Evolutionary conservation across 2,329 filamentous ascomycete species (phyloP), one percentile per base, ranked within the genome.

Genomic region (Verticillium tricorpus): DNA sequence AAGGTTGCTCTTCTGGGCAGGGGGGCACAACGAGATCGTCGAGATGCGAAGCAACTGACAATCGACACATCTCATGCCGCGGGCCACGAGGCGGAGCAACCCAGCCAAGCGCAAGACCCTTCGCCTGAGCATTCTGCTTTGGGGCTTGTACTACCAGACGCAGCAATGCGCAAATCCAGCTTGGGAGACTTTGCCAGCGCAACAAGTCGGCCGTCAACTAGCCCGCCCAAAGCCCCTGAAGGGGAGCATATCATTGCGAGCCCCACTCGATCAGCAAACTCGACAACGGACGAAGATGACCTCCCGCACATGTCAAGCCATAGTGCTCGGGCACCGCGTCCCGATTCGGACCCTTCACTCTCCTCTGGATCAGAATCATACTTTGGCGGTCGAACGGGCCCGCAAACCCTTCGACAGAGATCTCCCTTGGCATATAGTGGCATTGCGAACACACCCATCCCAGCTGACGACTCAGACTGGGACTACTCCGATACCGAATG

Each of bases 401-500:
- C 78, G 61, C 76, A 80, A 60, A 32, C 58, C 14, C 40, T 35
- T 12, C 75, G 80, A 63, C 75, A 82, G 63, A 74, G 81, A 69
- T 80, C 80, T 0, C 86, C 86, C 0, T 70, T 89, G 5, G 86
- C 85, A 0, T 80, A 86, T 15, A 80, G 78, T 12, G 82, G 82
- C 1, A 72, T 85, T 4, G 76, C 84, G 2, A 77, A 79, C 3
- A 80, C 80, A 55, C 77, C 82, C 17, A 69, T 83, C 8, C 76
- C 79, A 11, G 70, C 75, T 15, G 73, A 76, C 68, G 88, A 80
- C 62, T 74, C 77, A 12, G 87, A 89, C 63, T 95, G 92, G 89
- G 92, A 97, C 76, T 97, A 98, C 72, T 87, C 89, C 52, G 93
- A 97, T 78, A 99, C 95, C 0, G 93, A 95, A 70, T 96, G 92